These are phyloP conservation scores for Lunularia cruciata DNA, from an alignment of 225 moss, liverwort and hornwort genomes.

Conservation along the genomic window DNA sequence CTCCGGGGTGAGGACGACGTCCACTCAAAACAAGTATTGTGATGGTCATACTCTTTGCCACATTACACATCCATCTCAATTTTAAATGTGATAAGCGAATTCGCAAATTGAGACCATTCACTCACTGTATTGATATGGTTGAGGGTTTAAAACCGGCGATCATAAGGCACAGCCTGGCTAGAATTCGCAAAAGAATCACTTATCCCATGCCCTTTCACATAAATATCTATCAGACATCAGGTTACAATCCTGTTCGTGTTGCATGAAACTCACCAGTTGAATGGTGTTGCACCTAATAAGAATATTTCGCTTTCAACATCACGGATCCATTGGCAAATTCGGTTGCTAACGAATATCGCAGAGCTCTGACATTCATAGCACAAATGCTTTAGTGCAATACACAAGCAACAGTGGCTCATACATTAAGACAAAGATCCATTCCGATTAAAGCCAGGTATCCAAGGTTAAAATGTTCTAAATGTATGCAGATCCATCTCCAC, in stretches of 20 bases:
- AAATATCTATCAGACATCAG: not conserved
- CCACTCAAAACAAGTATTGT: no score
- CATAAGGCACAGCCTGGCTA: not conserved
- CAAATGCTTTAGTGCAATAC: no score
- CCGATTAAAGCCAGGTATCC: no score
- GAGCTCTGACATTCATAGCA: no score
- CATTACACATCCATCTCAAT: no score
- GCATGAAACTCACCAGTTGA: conserved; percentile 80
- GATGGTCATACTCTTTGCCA: no score
- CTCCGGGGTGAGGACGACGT: no score
- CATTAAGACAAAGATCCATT: no score
- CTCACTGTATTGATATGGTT: not conserved
- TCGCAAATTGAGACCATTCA: not conserved
- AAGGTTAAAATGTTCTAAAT: no score
- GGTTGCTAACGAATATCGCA: conserved; percentile 82
- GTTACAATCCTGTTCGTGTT: conserved; percentile 9
- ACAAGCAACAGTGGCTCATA: no score
- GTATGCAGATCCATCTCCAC: no score
- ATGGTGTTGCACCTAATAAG: conserved; percentile 85
- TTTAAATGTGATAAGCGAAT: no score
- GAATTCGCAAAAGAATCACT: conserved; percentile 8
- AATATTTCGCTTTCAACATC: conserved; percentile 96
- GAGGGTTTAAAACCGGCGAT: not conserved
- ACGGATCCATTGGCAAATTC: conserved; percentile 88
- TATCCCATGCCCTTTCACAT: not conserved